These are phyloP conservation scores for Plantago major DNA, from an alignment of 257 asterid species.

Conservation along the genomic window DNA sequence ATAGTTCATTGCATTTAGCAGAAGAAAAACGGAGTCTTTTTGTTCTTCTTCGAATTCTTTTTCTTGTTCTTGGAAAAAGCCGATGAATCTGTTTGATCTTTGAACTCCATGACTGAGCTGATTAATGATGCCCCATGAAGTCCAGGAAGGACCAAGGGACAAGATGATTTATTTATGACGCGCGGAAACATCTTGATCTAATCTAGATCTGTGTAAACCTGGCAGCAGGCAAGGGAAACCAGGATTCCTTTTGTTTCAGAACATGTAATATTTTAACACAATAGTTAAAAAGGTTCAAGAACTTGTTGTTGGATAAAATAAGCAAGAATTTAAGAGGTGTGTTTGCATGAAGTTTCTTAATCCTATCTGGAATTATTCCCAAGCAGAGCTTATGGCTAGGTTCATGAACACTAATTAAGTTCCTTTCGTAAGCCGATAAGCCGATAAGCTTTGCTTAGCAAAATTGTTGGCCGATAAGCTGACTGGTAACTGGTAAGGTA, in stretches of 20 bases:
- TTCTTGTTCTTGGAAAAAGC: background rate
- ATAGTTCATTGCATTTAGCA: background rate
- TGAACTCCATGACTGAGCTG: conserved; percentile 17
- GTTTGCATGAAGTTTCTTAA: background rate
- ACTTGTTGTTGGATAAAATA: background rate
- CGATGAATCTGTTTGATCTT: background rate
- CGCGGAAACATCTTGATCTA: conserved; percentile 46
- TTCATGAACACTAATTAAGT: too few species aligned
- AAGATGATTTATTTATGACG: conserved; percentile 19
- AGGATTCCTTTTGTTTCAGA: conserved; percentile 26
- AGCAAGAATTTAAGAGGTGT: background rate
- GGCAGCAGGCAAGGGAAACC: conserved; percentile 46
- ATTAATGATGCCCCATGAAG: conserved; percentile 30
- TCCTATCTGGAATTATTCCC: too few species aligned
- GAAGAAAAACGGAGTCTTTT: background rate
- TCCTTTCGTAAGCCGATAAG: too few species aligned
- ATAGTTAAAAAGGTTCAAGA: background rate
- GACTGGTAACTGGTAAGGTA: too few species aligned
- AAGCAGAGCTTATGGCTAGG: too few species aligned
- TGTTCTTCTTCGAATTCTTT: conserved; percentile 1
- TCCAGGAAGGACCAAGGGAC: conserved; percentile 39
- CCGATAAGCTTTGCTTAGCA: too few species aligned
- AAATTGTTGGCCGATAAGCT: too few species aligned
- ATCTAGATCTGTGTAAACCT: conserved; percentile 63
- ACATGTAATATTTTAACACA: background rate